Evolutionary conservation across 2,329 filamentous ascomycete genomes (phyloP).

Genomic region (Pseudogymnoascus sp.): DNA sequence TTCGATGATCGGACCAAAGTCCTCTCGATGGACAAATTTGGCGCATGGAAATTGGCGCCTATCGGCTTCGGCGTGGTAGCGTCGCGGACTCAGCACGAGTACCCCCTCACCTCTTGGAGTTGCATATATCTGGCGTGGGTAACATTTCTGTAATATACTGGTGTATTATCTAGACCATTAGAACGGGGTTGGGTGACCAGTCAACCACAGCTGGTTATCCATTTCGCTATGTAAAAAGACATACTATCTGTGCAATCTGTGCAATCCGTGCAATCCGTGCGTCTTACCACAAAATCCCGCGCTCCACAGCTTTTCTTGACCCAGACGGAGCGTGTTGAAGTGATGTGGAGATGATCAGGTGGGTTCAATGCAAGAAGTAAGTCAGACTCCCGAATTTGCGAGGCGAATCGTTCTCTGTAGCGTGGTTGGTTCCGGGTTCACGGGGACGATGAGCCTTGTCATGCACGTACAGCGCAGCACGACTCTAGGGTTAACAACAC

Average conservation of each 20-base stretch:
- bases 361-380: constrained; percentile 3
- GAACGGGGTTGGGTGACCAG: constrained; percentile 1
- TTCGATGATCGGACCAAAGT: constrained; percentile 1
- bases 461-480: constrained; percentile 7
- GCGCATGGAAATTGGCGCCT: constrained; percentile 8
- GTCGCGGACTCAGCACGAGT: constrained; percentile 2
- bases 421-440: constrained; percentile 4
- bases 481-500: not conserved
- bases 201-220: constrained; percentile 1
- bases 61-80: constrained; percentile 1
- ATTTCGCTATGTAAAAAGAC: constrained; percentile 6
- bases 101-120: constrained; percentile 5
- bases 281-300: constrained; percentile 1
- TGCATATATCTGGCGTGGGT: constrained; percentile 1
- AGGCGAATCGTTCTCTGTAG: not conserved
- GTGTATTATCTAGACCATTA: constrained; percentile 8
- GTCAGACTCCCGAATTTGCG: not conserved
- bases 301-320: not conserved
- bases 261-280: not conserved
- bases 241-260: not conserved
- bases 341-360: constrained; percentile 2
- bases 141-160: constrained; percentile 8
- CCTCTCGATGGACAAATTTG: not conserved
- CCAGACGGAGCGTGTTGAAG: not conserved
- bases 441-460: constrained; percentile 5